Evolutionary conservation across 495 filamentous ascomycete genomes (phyloP).

Genomic region (Neohortaea acidophila): DNA sequence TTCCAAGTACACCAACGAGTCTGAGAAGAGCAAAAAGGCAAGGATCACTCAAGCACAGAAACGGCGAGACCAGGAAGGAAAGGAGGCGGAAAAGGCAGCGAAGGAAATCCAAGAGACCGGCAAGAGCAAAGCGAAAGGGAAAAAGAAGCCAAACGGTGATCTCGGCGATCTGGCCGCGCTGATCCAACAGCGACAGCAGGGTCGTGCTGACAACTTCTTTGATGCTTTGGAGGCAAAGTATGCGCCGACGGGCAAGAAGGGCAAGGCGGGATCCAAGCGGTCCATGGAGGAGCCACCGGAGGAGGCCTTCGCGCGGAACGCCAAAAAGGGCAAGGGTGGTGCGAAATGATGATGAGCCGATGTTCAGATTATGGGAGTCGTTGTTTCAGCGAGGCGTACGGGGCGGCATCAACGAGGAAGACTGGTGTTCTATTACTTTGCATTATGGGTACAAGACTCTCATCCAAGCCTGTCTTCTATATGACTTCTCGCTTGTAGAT

Average conservation of each 20-base stretch:
- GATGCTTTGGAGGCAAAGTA: conserved; percentile 64
- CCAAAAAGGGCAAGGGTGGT: background rate
- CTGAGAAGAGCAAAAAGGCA: conserved; percentile 17
- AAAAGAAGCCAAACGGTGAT: conserved; percentile 21
- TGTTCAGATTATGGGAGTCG: background rate
- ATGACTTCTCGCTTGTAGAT: background rate
- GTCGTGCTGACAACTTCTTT: conserved; percentile 40
- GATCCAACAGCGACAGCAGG: conserved; percentile 42
- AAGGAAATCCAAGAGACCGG: conserved; percentile 47
- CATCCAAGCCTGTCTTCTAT: background rate
- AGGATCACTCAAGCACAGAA: conserved; percentile 15
- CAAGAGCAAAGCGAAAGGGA: conserved; percentile 23
- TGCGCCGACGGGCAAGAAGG: conserved; percentile 33
- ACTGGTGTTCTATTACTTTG: background rate
- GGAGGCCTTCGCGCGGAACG: conserved; percentile 45
- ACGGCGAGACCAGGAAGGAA: conserved; percentile 31
- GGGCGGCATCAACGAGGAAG: background rate
- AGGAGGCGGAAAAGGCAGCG: conserved; percentile 56
- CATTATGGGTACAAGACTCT: background rate
- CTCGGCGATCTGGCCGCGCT: conserved; percentile 39
- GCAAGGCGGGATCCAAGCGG: conserved; percentile 36
- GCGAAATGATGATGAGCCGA: background rate
- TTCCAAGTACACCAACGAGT: conserved; percentile 55
- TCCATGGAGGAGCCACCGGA: conserved; percentile 43
- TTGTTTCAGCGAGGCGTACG: background rate